phyloP scores from a whole-genome alignment of 805 yeast genomes.

The Torulaspora indica region DNA sequence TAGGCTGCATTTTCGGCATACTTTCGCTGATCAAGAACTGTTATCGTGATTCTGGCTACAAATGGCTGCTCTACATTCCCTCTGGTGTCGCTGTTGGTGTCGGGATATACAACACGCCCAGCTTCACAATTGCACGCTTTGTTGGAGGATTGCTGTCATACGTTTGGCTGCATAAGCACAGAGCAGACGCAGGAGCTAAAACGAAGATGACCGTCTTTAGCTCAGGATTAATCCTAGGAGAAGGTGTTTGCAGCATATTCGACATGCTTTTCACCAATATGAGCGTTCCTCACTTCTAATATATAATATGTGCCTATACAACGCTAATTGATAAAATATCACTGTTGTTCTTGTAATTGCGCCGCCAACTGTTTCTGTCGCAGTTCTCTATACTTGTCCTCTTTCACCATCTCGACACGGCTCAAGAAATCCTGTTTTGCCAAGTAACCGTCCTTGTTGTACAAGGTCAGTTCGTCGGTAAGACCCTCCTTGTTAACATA shows the following conservation, averaged over 20 bases:
- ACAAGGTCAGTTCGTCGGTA: conserved; percentile 70
- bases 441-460: conserved; percentile 85
- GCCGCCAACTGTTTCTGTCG: conserved; percentile 35
- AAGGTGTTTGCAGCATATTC: conserved; percentile 80
- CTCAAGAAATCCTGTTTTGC: conserved; percentile 86
- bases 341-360: conserved; percentile 22
- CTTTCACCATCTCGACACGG: conserved; percentile 54
- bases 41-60: conserved; percentile 42
- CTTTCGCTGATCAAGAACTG: conserved; percentile 62
- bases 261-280: conserved; percentile 74
- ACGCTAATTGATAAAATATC: neutral
- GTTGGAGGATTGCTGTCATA: conserved; percentile 74
- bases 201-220: conserved; percentile 82
- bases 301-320: neutral
- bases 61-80: conserved; percentile 55
- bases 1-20: conserved; percentile 65
- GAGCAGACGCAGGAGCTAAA: conserved; percentile 43
- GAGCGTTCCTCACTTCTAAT: conserved; percentile 52
- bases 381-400: conserved; percentile 38
- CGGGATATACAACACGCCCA: conserved; percentile 91
- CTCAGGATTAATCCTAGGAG: conserved; percentile 90
- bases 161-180: conserved; percentile 47
- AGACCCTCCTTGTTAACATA: conserved; percentile 86
- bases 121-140: conserved; percentile 89
- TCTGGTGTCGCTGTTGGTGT: conserved; percentile 97